Percentiles rank a stretch among this genome's conserved stretches.
phyloP scores from a whole-genome alignment of 2,329 filamentous ascomycete species.

The Penicillium sp. region DNA sequence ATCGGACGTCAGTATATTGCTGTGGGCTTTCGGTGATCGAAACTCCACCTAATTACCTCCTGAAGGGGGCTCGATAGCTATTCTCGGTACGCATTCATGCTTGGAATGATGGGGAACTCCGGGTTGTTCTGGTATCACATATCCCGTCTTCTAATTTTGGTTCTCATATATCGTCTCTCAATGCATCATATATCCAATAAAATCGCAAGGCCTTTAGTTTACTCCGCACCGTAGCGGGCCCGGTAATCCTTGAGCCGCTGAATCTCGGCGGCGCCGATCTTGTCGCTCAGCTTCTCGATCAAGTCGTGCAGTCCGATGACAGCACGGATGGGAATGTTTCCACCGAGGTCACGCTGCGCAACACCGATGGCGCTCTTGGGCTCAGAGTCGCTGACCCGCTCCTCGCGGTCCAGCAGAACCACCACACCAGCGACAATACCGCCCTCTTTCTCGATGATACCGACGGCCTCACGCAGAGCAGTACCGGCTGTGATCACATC shows the following conservation, averaged over 20 bases:
- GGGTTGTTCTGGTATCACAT: conserved; percentile 26
- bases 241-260: conserved; percentile 72
- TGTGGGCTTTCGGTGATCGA: too few species aligned
- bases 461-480: conserved; percentile 86
- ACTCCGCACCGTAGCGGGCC: conserved; percentile 41
- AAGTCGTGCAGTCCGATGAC: conserved; percentile 74
- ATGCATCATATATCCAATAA: conserved; percentile 11
- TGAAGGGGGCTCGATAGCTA: too few species aligned
- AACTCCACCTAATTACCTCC: too few species aligned
- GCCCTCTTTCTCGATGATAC: conserved; percentile 81
- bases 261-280: conserved; percentile 62
- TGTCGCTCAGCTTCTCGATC: conserved; percentile 63
- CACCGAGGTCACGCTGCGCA: conserved; percentile 73
- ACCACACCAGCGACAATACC: conserved; percentile 83
- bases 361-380: conserved; percentile 77
- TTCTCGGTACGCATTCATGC: too few species aligned
- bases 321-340: conserved; percentile 69
- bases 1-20: too few species aligned
- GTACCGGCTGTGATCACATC: conserved; percentile 96
- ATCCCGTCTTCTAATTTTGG: conserved; percentile 14
- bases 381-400: conserved; percentile 61
- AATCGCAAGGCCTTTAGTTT: conserved; percentile 7
- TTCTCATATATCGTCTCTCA: conserved; percentile 24
- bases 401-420: conserved; percentile 76
- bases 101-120: too few species aligned